A percentile compares a stretch with the other conserved stretches of the same genome.
These are phyloP conservation scores for Ascochyta pisi DNA, from an alignment of 2,329 filamentous ascomycete genomes.

Conservation along the genomic window DNA sequence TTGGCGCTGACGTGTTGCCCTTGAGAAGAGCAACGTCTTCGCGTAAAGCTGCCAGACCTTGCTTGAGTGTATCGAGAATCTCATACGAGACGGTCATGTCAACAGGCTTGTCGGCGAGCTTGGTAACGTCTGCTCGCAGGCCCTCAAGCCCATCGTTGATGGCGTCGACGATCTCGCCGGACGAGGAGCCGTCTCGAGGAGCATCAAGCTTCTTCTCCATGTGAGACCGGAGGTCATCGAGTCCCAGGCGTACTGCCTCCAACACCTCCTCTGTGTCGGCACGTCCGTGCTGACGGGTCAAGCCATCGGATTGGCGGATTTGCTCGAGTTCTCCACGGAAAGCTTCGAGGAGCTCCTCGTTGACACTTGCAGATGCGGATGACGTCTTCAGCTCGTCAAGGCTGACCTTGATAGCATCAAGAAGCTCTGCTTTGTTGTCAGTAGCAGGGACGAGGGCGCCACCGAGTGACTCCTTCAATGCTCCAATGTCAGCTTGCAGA, in stretches of 20 bases:
- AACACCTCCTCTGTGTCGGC: conserved; percentile 58
- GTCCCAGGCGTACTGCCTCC: conserved; percentile 57
- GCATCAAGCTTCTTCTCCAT: conserved; percentile 61
- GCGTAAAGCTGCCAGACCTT: conserved; percentile 77
- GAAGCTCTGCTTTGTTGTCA: conserved; percentile 51
- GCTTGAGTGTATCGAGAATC: conserved; percentile 84
- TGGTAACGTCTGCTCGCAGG: conserved; percentile 76
- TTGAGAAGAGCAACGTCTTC: conserved; percentile 80
- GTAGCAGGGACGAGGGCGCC: conserved; percentile 50
- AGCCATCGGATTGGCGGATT: conserved; percentile 51
- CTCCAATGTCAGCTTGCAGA: conserved; percentile 53
- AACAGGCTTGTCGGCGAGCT: conserved; percentile 77
- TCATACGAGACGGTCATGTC: conserved; percentile 88
- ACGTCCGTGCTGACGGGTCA: conserved; percentile 50
- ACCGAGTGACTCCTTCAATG: conserved; percentile 53
- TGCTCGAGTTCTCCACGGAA: conserved; percentile 60
- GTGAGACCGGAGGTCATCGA: conserved; percentile 58
- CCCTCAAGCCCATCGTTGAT: conserved; percentile 75
- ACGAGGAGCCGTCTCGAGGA: conserved; percentile 59
- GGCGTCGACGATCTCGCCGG: conserved; percentile 66
- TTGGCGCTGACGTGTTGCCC: conserved; percentile 27
- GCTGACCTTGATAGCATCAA: conserved; percentile 47
- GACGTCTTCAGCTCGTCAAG: conserved; percentile 49
- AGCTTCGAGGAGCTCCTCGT: conserved; percentile 60
- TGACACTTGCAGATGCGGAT: conserved; percentile 43